Evolutionary conservation across 257 asterid species (phyloP), one percentile per base, ranked within the genome.

Genomic region (Linaria vulgaris): DNA sequence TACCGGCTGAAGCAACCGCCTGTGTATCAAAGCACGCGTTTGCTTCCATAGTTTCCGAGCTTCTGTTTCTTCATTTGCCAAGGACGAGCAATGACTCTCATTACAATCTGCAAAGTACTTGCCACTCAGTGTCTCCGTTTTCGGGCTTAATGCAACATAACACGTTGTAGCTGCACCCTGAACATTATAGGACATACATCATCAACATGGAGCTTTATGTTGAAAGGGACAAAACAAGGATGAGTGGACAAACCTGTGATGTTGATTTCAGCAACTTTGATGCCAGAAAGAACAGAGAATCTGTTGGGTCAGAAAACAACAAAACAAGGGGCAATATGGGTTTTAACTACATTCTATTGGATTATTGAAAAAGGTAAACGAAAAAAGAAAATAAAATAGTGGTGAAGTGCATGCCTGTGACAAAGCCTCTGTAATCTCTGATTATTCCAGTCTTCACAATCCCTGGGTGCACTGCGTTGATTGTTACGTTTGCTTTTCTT

Each of bases 111-210:
- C 94, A 59, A 88, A 88, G 69, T 91, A 91, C 62, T 83, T 78
- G 22, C 98, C 98, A 45, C 86, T 88, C 6, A 76, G 24, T 69
- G 87, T 84, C 43, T 24, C 73, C 43, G 69, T 34, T 44, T 71
- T 74, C 60, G 82, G 90, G 78, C 91, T 86, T 61, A 91, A 61
- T 23, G 95, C 96, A 45, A 88, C 89, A 61, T 78, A 91, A 34
- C 98, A 91, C 27, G 94, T 84, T 3, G 95, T 91, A 43, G 96
- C 94, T 17, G 98, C 96, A 2, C 94, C 98, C 98, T 91, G 79
- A 70, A 62, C 4, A 56, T 43, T 25, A 31, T 24, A 50, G 3
- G 15, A 21, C 25, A 12, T 2, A 9, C 43, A 55, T 63, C 48
- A 20, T n/a, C n/a, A n/a, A n/a, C n/a, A n/a, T n/a, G n/a, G n/a